These are phyloP conservation scores for Kluyveromyces lactis DNA, from an alignment of 805 yeast genomes.

Conservation along the genomic window DNA sequence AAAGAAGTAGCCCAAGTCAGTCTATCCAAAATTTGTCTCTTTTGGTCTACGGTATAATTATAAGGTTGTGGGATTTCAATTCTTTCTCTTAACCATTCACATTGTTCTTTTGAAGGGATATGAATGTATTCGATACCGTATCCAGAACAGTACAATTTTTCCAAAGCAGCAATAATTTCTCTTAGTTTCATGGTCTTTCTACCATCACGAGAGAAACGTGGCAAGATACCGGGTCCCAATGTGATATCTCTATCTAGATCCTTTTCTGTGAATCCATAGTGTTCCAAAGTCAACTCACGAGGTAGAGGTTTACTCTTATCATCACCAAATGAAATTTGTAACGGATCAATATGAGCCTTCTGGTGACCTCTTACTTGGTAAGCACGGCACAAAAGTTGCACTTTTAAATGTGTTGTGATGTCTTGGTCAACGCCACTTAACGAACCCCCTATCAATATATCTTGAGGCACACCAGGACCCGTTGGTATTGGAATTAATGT, in stretches of 20 bases:
- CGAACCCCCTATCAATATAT: conserved; percentile 37
- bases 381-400: conserved; percentile 93
- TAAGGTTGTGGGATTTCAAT: conserved; percentile 86
- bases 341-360: conserved; percentile 93
- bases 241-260: conserved; percentile 79
- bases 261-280: conserved; percentile 82
- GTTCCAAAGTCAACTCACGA: conserved; percentile 81
- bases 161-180: conserved; percentile 73
- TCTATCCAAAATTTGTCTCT: conserved; percentile 93
- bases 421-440: conserved; percentile 45
- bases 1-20: conserved; percentile 94
- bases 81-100: conserved; percentile 98
- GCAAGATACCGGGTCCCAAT: conserved; percentile 95
- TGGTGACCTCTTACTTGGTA: conserved; percentile 98
- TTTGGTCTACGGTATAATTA: conserved; percentile 77
- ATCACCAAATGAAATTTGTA: conserved; percentile 80
- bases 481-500: conserved; percentile 74
- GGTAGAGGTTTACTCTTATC: conserved; percentile 49
- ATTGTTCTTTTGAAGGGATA: conserved; percentile 88
- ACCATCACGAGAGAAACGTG: conserved; percentile 68
- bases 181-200: conserved; percentile 57
- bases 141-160: conserved; percentile 74
- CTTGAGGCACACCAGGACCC: conserved; percentile 57
- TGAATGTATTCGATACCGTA: conserved; percentile 96
- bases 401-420: conserved; percentile 83